Evolutionary conservation across 164 flowering plant species (phyloP).

Genomic region (Vitis amurensis): DNA sequence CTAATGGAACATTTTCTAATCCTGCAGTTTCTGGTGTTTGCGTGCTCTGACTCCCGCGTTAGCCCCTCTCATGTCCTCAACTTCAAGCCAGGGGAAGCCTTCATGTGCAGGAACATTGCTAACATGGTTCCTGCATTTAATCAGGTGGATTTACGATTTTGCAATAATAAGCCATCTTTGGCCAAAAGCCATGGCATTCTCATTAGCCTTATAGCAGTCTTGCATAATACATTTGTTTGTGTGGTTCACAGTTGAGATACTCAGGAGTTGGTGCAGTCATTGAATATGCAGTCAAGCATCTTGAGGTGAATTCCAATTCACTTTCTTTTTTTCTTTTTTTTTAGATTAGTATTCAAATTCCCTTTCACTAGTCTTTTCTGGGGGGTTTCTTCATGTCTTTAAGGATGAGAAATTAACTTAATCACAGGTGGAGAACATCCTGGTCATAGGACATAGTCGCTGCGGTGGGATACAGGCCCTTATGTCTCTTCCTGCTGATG

Average conservation of each 20-base stretch:
- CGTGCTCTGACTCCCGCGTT: slow-evolving; percentile 60
- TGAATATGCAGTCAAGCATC: slow-evolving; percentile 66
- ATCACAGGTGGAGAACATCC: slow-evolving; percentile 28
- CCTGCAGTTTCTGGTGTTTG: slow-evolving; percentile 54
- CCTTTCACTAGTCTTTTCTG: too few relatives aligned
- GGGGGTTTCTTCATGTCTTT: too few relatives aligned
- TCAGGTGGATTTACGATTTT: slow-evolving; percentile 20
- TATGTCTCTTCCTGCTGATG: slow-evolving; percentile 22
- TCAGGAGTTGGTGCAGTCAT: slow-evolving; percentile 65
- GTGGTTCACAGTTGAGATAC: slow-evolving; percentile 39
- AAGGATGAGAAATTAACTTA: background rate
- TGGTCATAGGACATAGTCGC: slow-evolving; percentile 36
- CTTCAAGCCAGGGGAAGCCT: slow-evolving; percentile 61
- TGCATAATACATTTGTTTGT: background rate
- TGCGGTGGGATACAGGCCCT: slow-evolving; percentile 37
- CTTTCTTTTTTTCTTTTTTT: too few relatives aligned
- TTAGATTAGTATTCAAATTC: too few relatives aligned
- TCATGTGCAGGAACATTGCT: slow-evolving; percentile 51
- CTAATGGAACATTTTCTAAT: background rate
- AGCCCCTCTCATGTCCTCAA: slow-evolving; percentile 48
- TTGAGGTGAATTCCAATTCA: slow-evolving; percentile 31
- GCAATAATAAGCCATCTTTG: too few relatives aligned
- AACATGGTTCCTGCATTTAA: slow-evolving; percentile 57
- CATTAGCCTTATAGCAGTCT: too few relatives aligned
- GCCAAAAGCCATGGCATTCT: too few relatives aligned